Base-by-base conservation (phyloP, 176 grass and related monocot species). In the Rhynchospora pubera region DNA sequence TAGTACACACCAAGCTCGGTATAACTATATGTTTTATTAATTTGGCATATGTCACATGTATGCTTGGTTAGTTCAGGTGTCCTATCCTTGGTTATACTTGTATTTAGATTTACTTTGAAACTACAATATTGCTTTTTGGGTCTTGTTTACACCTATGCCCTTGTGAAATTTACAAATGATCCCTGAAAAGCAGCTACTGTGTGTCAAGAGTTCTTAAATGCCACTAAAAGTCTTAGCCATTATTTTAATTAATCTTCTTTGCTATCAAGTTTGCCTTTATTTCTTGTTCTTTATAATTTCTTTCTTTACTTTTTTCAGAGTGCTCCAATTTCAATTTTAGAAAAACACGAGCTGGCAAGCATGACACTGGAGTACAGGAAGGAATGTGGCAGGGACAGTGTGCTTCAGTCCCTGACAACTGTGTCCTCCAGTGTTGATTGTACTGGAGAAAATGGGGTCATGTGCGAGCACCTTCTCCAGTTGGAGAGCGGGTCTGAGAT, bases 311-410 rank as follows among this genome's bases (percentile, higher is more conserved):
- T 58, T n/a, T 62, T 21, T 9, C 92, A 99, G 97, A 96, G 97
- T 34, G 97, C 93, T 64, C 97, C 97, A 2, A 99, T 93, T 52
- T 91, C 93, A 24, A 96, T 99, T 69, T 89, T 93, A 77, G 97
- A 99, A 58, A 99, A 90, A 78, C 97, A 99, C 24, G 97, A 99
- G 82, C 91, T 99, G 15, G 93, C 89, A 45, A 89, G 93, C 82
- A 90, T 96, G 89, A 99, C 97, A 32, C 71, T 99, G 80, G 97
- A 99, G 32, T 99, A 99, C 85, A 91, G 91, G 89, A 99, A 92
- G 83, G 97, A 99, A 65, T 99, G 97, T 3, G 90, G 93, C 2
- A 84, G 86, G 18, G 97, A 96, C 78, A 99, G 93, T 14, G 86
- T 91, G 63, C 91, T 99, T 79, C 91, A 96, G 80, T 99, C 97